Evolutionary conservation across 176 grass and related monocot genomes (phyloP).

Genomic region (Canna indica): DNA sequence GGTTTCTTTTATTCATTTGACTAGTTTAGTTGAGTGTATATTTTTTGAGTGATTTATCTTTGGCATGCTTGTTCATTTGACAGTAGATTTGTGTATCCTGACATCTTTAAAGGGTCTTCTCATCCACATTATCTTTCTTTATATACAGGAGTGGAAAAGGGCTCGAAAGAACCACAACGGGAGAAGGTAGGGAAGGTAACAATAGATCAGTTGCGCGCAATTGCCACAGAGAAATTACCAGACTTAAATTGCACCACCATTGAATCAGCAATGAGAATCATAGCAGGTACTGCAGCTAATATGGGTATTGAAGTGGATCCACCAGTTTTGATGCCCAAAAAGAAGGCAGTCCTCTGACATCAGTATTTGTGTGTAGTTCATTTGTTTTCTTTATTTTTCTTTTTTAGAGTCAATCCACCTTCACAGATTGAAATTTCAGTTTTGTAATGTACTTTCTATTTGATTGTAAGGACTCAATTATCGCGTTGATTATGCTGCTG

Average conservation of each 20-base stretch:
- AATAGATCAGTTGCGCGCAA: conserved; percentile 54
- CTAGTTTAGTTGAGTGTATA: too few relatives aligned
- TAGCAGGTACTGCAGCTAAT: conserved; percentile 84
- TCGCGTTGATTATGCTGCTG: not conserved
- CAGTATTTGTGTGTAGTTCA: not conserved
- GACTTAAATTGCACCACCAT: conserved; percentile 87
- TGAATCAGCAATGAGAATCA: conserved; percentile 84
- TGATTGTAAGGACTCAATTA: not conserved
- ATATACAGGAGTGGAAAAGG: conserved; percentile 70
- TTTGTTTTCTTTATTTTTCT: conserved; percentile 2
- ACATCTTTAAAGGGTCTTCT: conserved; percentile 26
- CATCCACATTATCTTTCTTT: too few relatives aligned
- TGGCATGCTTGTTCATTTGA: not conserved
- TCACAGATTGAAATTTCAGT: not conserved
- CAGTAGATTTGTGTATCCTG: not conserved
- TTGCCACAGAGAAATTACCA: conserved; percentile 77
- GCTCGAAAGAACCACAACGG: conserved; percentile 55
- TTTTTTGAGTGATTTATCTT: not conserved
- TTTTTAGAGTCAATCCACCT: not conserved
- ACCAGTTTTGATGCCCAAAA: conserved; percentile 61
- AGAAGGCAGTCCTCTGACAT: conserved; percentile 49
- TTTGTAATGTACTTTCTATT: not conserved
- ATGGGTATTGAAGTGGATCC: conserved; percentile 87
- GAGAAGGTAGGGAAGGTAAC: conserved; percentile 84
- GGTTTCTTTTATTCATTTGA: too few relatives aligned